A percentile compares a stretch with the other conserved stretches of the same genome.
These are phyloP conservation scores for Phlebiopsis flavidoalba DNA, from an alignment of 768 basidiomycete species.

Conservation along the genomic window DNA sequence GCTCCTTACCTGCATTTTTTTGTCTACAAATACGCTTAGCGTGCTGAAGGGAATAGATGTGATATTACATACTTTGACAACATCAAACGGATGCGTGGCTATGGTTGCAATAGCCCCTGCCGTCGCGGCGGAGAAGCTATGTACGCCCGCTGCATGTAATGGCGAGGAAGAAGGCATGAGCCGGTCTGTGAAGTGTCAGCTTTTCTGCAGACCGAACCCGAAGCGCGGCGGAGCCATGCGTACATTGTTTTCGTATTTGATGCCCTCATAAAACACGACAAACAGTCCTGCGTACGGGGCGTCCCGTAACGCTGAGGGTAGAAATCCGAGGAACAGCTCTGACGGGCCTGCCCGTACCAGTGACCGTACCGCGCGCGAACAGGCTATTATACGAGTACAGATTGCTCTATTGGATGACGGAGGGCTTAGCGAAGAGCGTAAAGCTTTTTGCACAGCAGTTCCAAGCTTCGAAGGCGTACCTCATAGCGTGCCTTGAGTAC, in stretches of 20 bases:
- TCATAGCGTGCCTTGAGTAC: conserved; percentile 91
- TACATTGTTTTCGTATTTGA: conserved; percentile 73
- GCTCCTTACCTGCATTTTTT: conserved; percentile 87
- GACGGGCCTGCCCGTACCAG: conserved; percentile 68
- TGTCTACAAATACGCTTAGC: conserved; percentile 48
- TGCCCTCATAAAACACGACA: conserved; percentile 80
- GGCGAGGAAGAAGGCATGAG: conserved; percentile 38
- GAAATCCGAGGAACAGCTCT: conserved; percentile 80
- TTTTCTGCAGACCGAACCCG: background rate
- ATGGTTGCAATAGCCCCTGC: conserved; percentile 85
- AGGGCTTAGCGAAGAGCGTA: background rate
- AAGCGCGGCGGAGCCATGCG: too few species aligned
- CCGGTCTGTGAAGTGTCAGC: conserved; percentile 11
- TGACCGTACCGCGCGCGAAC: conserved; percentile 48
- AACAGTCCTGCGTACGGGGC: conserved; percentile 94
- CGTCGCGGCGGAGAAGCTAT: conserved; percentile 65
- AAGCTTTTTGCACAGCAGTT: background rate
- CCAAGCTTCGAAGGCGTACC: conserved; percentile 41
- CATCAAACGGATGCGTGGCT: conserved; percentile 89
- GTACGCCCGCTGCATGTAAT: conserved; percentile 46
- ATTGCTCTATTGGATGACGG: conserved; percentile 54
- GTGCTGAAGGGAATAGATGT: background rate
- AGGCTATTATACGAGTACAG: conserved; percentile 68
- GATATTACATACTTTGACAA: conserved; percentile 63
- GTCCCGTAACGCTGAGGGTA: conserved; percentile 87